These are phyloP conservation scores for Kentomonas sorsogonicus DNA, from an alignment of 208 protist species.

Conservation along the genomic window DNA sequence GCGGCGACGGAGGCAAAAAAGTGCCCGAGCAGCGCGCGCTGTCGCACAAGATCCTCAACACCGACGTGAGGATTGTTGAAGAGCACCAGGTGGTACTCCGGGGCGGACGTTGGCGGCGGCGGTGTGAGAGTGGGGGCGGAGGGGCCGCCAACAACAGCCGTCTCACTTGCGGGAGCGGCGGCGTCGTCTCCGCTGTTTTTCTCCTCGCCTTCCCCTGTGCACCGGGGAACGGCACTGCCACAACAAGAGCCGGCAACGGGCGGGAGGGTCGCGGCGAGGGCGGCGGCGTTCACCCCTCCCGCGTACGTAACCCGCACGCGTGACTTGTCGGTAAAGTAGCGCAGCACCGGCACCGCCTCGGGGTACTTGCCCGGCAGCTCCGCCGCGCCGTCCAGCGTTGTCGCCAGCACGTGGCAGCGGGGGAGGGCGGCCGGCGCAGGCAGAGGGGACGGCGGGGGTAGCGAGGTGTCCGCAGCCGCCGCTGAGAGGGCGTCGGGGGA, in stretches of 20 bases:
- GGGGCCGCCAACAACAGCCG: too few relatives aligned
- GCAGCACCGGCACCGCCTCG: constrained; percentile 29
- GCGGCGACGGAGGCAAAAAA: constrained; percentile 29
- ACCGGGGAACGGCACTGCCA: not conserved
- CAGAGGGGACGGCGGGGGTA: too few relatives aligned
- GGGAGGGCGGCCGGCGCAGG: too few relatives aligned
- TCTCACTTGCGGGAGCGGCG: too few relatives aligned
- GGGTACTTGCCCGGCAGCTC: constrained; percentile 41
- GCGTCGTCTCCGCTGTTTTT: too few relatives aligned
- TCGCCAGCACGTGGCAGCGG: constrained; percentile 26
- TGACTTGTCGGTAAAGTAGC: constrained; percentile 39
- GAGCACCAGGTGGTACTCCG: constrained; percentile 21
- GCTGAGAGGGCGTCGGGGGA: too few relatives aligned
- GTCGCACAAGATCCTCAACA: constrained; percentile 39
- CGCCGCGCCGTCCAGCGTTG: constrained; percentile 30
- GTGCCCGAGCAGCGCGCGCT: constrained; percentile 34
- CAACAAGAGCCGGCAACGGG: not conserved
- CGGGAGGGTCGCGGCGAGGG: constrained; percentile 9
- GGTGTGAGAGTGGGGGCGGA: too few relatives aligned
- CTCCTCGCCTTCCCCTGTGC: too few relatives aligned
- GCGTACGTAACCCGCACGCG: constrained; percentile 28
- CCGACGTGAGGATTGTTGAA: constrained; percentile 65
- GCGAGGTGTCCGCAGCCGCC: too few relatives aligned
- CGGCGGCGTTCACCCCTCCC: constrained; percentile 40
- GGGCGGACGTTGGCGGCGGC: not conserved